Evolutionary conservation across 2,329 filamentous ascomycete species (phyloP), one percentile per base, ranked within the genome.

Genomic region (Lecanicillium sp.): DNA sequence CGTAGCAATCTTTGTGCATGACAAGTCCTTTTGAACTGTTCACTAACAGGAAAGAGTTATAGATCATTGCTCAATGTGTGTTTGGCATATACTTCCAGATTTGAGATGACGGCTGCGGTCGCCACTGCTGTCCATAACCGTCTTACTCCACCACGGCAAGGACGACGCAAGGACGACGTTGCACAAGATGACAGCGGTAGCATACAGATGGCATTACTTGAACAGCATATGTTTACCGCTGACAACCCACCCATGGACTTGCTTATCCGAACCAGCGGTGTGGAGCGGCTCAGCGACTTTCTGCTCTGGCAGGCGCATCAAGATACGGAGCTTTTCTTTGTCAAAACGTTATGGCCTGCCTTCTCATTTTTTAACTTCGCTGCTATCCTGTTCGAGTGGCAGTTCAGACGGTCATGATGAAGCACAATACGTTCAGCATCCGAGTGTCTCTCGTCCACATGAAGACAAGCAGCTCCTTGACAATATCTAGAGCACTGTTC

Each of bases 301-400:
- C 88, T 95, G 87, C 78, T 95, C 37, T 95, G 90, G 90, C 90
- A 95, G 67, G 89, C 85, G 58, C 88, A 95, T 62, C 78, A 93
- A 60, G 74, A 87, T 51, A 93, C 90, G 0, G 83, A 90, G 52
- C 83, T 95, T 55, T 86, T 90, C 36, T 95, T 95, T 61, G 66
- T 94, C 46, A 79, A 93, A 59, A 89, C 86, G 54, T 71, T 93
- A 52, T 95, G 90, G 90, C 90, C 90, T 2, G 86, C 93, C 53
- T 93, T 95, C 56, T 87, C 91, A 62, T 71, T 95, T 6, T 89
- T 86, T 84, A 77, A 87, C 48, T 94, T 95, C 66, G 62, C 95
- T 15, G 89, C 90, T 0, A 87, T 95, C 14, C 67, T 95, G 36
- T 73, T 94, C 38, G 87, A 93, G 61, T 95, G 90, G 89, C 77